Base-by-base conservation (phyloP, 1,284 basidiomycete species). In the Ganoderma multipileum region DNA sequence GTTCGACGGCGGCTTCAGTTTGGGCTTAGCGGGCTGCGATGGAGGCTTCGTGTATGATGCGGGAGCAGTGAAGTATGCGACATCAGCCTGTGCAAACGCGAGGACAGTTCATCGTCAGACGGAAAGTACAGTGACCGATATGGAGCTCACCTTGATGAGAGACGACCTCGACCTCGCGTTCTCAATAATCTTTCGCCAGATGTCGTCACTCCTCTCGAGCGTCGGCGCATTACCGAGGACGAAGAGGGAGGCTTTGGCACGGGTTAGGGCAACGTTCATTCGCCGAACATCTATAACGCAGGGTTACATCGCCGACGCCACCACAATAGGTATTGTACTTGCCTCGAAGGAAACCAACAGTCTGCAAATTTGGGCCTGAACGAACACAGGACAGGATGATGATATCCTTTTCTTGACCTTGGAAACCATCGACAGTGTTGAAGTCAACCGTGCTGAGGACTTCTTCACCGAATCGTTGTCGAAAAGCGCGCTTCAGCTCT, bases 181-280 rank as follows among this genome's bases (percentile, higher is more conserved):
- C 11, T 83, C 79, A 28, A 98, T 85, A 50, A 98, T 95, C 36
- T 85, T 82, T 65, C 84, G 86, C 96, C 96, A 98, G 16, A 86
- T 89, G 23, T 85, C 81, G 74, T 98, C 92, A 71, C 94, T 95
- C 65, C 95, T 86, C 77, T 95, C 92, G 11, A 99, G 85, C 2
- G 96, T 97, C 11, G 93, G 83, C 8, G 91, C 92, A 80, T 99
- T 92, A 7, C 98, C 98, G 36, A 99, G 86, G 61, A 99, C 91
- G 79, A 97, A 99, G 12, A 99, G 82, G 8, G 96, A 98, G 28
- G 95, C 96, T 77, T 94, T 95, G 4, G 98, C 95, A 77, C 98
- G 92, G 20, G 98, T 99, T 50, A 99, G 83, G 23, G 98, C 97
- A 26, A 99, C 98, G 81, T 99, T 99, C 94, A 98, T 97, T 67